These are phyloP conservation scores for Colletotrichum tofieldiae DNA, from an alignment of 2,329 filamentous ascomycete genomes.

Conservation along the genomic window DNA sequence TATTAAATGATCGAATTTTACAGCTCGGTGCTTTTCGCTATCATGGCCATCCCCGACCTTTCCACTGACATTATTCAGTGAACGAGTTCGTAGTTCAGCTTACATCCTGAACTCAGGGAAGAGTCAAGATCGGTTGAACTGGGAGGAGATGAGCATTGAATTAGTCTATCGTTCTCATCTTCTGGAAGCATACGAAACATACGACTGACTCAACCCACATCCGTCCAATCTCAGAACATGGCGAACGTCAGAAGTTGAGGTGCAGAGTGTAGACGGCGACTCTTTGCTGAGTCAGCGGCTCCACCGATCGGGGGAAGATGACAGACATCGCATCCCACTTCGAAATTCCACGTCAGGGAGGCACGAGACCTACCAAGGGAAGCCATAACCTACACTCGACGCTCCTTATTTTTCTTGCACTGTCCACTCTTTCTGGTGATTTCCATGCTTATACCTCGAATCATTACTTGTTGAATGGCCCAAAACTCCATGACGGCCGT, in stretches of 20 bases:
- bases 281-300: constrained; percentile 27
- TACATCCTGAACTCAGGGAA: background rate
- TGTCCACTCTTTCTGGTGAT: constrained; percentile 12
- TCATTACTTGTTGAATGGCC: constrained; percentile 4
- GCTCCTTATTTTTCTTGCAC: constrained; percentile 15
- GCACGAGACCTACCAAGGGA: constrained; percentile 32
- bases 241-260: constrained; percentile 23
- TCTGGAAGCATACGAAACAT: constrained; percentile 12
- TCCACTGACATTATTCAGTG: background rate
- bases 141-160: background rate
- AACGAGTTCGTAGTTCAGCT: background rate
- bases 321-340: constrained; percentile 41
- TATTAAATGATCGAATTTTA: background rate
- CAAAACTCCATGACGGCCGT: constrained; percentile 29
- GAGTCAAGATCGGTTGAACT: background rate
- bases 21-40: background rate
- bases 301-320: constrained; percentile 38
- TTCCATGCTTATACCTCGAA: constrained; percentile 17
- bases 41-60: background rate
- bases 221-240: constrained; percentile 30
- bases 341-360: constrained; percentile 24
- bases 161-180: background rate
- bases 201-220: constrained; percentile 22
- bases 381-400: constrained; percentile 5
- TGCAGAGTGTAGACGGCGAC: constrained; percentile 2